These are phyloP conservation scores for Lobosporangium transversale DNA, from an alignment of 192 early-diverging fungal species.

Conservation along the genomic window DNA sequence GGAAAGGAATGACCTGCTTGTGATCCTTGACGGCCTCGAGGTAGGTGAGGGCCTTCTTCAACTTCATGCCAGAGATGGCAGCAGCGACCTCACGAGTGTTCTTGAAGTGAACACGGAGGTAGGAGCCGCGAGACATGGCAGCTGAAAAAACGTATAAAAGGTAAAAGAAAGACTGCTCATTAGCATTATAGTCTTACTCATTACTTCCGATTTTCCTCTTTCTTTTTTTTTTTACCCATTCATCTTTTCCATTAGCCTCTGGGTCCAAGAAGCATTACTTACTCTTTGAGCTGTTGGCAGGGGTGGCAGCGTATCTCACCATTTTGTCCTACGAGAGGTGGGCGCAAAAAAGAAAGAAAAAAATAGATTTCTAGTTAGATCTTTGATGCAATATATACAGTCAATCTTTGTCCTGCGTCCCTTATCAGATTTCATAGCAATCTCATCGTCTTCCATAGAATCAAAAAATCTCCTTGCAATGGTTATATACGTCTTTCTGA, in stretches of 20 bases:
- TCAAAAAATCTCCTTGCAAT: conserved; percentile 11
- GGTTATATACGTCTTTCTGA: no score
- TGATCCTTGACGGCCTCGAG: conserved; percentile 95
- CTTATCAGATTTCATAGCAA: neutral
- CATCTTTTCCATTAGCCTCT: no score
- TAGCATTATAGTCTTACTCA: neutral
- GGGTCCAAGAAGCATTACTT: no score
- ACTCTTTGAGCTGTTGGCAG: conserved; percentile 83
- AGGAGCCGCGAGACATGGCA: conserved; percentile 90
- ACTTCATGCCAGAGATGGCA: conserved; percentile 92
- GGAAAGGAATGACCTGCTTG: conserved; percentile 98
- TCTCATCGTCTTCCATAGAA: neutral
- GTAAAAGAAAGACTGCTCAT: neutral
- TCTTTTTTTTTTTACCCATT: neutral
- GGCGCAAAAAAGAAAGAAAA: conserved; percentile 1
- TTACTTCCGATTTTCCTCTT: neutral
- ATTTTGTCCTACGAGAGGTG: conserved; percentile 69
- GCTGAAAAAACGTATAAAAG: conserved; percentile 52
- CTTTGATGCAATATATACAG: no score
- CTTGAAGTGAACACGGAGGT: conserved; percentile 97
- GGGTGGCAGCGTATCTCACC: conserved; percentile 88
- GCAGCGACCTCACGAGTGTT: conserved; percentile 97
- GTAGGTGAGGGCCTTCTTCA: conserved; percentile 91
- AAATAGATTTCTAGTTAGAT: conserved; percentile 12
- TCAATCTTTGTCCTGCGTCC: no score